Evolutionary conservation across 306 rosid species (phyloP).

Genomic region (Cucumis hystrix): DNA sequence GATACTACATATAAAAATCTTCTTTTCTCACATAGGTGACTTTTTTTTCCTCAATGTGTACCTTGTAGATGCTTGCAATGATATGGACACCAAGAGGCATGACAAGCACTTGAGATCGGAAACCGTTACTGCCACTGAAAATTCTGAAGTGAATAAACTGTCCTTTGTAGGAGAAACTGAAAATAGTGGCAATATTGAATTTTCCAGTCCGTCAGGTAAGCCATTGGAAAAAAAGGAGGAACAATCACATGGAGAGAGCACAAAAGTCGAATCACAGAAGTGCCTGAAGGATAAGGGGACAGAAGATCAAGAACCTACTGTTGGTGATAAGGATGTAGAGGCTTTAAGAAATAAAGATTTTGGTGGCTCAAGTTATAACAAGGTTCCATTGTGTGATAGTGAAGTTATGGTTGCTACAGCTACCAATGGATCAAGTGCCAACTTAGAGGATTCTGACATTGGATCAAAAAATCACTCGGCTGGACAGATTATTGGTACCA

Average conservation of each 20-base stretch:
- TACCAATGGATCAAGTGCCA: slow-evolving; percentile 15
- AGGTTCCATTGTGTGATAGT: slow-evolving; percentile 17
- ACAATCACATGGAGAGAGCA: slow-evolving; percentile 11
- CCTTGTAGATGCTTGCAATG: slow-evolving; percentile 36
- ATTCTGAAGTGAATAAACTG: slow-evolving; percentile 15
- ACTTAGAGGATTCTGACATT: slow-evolving; percentile 26
- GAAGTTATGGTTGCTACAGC: slow-evolving; percentile 19
- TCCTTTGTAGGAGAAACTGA: slow-evolving; percentile 15
- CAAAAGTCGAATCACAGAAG: slow-evolving; percentile 19
- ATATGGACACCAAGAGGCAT: slow-evolving; percentile 23
- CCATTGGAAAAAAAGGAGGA: slow-evolving; percentile 22
- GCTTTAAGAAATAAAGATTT: slow-evolving; percentile 12
- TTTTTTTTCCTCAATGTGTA: not conserved
- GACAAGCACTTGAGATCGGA: slow-evolving; percentile 24
- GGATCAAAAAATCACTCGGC: not conserved
- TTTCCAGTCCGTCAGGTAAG: slow-evolving; percentile 17
- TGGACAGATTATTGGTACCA: slow-evolving; percentile 17
- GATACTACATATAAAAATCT: not conserved
- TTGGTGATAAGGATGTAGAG: slow-evolving; percentile 22
- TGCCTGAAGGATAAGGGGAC: slow-evolving; percentile 19
- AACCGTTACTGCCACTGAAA: slow-evolving; percentile 20
- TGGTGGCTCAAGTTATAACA: slow-evolving; percentile 16
- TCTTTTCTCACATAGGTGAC: not conserved
- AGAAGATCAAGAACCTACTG: slow-evolving; percentile 19
- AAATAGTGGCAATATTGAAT: slow-evolving; percentile 8